These are phyloP conservation scores for Phytophthora tentaculata DNA, from an alignment of 352 stramenopile species.

Conservation along the genomic window DNA sequence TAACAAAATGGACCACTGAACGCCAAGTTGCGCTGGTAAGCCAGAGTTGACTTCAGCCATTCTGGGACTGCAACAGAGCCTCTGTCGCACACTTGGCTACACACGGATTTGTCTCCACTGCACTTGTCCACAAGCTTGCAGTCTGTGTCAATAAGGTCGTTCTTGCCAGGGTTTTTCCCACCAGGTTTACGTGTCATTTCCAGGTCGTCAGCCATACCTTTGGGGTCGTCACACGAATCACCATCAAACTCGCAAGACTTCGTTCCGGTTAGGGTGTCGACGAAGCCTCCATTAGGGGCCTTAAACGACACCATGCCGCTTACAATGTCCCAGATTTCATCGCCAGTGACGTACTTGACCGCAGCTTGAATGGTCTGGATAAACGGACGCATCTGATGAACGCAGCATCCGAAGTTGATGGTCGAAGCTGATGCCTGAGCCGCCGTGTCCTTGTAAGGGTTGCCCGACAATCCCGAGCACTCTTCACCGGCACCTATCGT, in stretches of 20 bases:
- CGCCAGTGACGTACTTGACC: conserved; percentile 42
- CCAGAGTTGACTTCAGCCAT: conserved; percentile 52
- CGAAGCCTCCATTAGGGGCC: conserved; percentile 33
- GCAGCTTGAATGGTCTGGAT: conserved; percentile 48
- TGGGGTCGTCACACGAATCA: conserved; percentile 48
- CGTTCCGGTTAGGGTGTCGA: conserved; percentile 46
- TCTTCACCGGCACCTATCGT: conserved; percentile 40
- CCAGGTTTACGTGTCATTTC: conserved; percentile 34
- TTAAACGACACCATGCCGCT: conserved; percentile 58
- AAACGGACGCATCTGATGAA: conserved; percentile 52
- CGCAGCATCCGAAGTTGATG: conserved; percentile 59
- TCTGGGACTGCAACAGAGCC: conserved; percentile 39
- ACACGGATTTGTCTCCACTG: conserved; percentile 47
- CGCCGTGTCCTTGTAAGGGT: conserved; percentile 44
- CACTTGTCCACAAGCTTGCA: conserved; percentile 54
- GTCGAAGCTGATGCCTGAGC: conserved; percentile 36
- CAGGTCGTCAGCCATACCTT: conserved; percentile 34
- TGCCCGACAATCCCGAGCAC: conserved; percentile 48
- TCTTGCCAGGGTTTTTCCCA: conserved; percentile 49
- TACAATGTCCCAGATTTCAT: conserved; percentile 43
- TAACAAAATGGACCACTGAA: conserved; percentile 53
- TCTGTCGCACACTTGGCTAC: conserved; percentile 54
- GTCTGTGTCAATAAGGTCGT: conserved; percentile 43
- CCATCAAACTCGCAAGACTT: conserved; percentile 41
- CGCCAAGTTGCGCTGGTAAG: conserved; percentile 61